A percentile compares a stretch with the other conserved stretches of the same genome.
Conservation (phyloP, 2,329 filamentous ascomycete species). For the Nigrospora sphaerica region DNA sequence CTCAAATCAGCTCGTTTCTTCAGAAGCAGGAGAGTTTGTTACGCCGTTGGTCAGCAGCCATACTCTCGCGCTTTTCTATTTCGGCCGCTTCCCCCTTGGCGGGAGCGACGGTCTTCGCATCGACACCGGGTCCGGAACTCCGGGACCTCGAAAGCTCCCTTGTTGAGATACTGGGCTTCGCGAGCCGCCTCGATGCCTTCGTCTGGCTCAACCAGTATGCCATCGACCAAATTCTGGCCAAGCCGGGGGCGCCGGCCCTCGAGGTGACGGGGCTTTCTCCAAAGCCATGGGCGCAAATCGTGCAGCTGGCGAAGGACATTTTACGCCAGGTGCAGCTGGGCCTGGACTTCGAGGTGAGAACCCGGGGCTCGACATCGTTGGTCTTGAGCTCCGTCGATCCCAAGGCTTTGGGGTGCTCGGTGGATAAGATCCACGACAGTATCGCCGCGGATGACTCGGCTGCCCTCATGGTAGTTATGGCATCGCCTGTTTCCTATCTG, state of each 20-base stretch:
- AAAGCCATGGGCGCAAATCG: neutral
- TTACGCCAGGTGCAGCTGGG: neutral
- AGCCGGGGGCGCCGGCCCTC: neutral
- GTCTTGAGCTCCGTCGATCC: constrained; percentile 3
- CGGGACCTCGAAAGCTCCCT: constrained; percentile 3
- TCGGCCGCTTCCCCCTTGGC: neutral
- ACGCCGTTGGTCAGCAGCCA: constrained; percentile 1
- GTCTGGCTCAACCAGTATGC: constrained; percentile 3
- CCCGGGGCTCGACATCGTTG: neutral
- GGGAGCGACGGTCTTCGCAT: neutral
- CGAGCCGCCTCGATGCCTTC: constrained; percentile 1
- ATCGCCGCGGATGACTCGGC: constrained; percentile 4
- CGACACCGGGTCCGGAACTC: constrained; percentile 1
- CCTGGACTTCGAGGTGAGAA: neutral
- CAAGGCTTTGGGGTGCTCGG: constrained; percentile 1
- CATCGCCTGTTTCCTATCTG: constrained; percentile 4
- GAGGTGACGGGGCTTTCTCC: neutral
- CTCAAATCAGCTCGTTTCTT: constrained; percentile 1
- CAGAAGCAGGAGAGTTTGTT: neutral
- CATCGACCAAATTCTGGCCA: constrained; percentile 1
- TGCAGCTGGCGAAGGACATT: neutral
- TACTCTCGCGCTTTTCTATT: constrained; percentile 2
- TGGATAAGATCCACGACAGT: constrained; percentile 2
- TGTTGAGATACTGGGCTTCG: neutral
- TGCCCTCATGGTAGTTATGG: constrained; percentile 4